Base-by-base conservation (phyloP, 176 grass and related monocot species). In the Carex pumila region DNA sequence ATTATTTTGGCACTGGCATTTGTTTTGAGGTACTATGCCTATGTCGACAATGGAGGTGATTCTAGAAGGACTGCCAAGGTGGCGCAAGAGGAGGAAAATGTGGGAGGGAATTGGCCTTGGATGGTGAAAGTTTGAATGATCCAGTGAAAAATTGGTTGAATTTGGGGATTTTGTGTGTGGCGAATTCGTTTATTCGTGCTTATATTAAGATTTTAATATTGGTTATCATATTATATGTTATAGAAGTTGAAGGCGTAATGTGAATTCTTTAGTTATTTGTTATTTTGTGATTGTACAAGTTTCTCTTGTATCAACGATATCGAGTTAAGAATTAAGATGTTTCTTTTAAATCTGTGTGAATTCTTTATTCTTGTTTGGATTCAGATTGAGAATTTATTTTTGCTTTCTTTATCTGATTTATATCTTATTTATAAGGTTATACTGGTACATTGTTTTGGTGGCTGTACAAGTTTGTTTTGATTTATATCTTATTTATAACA, bases 1-100 rank as follows among this genome's bases (percentile, higher is more conserved):
- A 85, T 94, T 39, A 83, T 90, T 4, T 91, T 99, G 22, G 91
- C 93, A 41, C 88, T 99, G 84, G 97, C 97, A 9, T 99, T 99
- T 87, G 91, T 99, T 19, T 85, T 99, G 59, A 59, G 97, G 83
- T 99, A 95, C 93, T 87, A 93, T 61, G 85, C 86, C 3, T 91
- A 90, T 64, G 90, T 92, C 32, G 84, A 89, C 80, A 89, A 89
- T 71, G 86, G 88, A 79, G 80, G 79, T 43, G 91, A 90, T 87
- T 37, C 86, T 78, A 90, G 90, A 5, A 94, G 88, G 65, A 96
- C 85, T 61, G 87, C 89, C 81, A 99, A 85, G 90, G 90, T 99
- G 67, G 71, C 81, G 12, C 62, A 83, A 68, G 88, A 89, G 39
- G 88, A 89, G 18, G 97, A 99, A 43, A 90, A 92, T 39, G 84